Base-by-base conservation (phyloP, 345 rosid species). In the Lepidium sativum region DNA sequence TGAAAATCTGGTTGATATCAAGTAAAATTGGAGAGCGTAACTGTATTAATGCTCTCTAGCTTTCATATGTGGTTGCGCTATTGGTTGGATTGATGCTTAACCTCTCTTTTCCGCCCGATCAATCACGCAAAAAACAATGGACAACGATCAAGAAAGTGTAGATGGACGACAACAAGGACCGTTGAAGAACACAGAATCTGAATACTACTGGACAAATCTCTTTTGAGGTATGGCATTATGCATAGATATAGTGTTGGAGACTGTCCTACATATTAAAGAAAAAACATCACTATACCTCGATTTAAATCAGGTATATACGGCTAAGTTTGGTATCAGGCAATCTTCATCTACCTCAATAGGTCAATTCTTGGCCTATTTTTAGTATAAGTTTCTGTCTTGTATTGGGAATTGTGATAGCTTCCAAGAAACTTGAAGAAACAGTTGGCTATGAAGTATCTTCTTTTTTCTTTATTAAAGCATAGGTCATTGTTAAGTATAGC, bases 291-390 rank as follows among this genome's bases (percentile, higher is more conserved):
- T 64, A 71, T 63, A 10, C 65, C 65, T 55, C 29, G 6, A 38
- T 63, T 31, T 38, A 63, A 55, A 63, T 38, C 69, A 63, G 65
- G 37, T 63, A 37, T 38, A 55, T 55, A 25, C 5, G 59, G 37
- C 13, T 50, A 71, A 14, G 14, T 70, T 48, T 63, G 59, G 51
- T 39, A 2, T 31, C 45, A 48, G 31, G 39, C 38, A 39, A 56
- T 55, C 37, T 15, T 38, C 40, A 71, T 12, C 8, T 1, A 0
- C 45, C 13, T 55, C 53, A 31, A 5, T 21, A 43, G 49, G 48
- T 37, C 65, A 39, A 4, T 1, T 55, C 9, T 55, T 55, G 56
- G 70, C 23, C 45, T 48, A 35, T 63, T 63, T 44, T 27, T 62
- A 53, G 62, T 23, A 20, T 6, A 35, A 37, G 20, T 37, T 57